Percentiles rank a stretch among this genome's conserved stretches.
phyloP scores from a whole-genome alignment of 1,284 basidiomycete genomes.

The Malassezia restricta region DNA sequence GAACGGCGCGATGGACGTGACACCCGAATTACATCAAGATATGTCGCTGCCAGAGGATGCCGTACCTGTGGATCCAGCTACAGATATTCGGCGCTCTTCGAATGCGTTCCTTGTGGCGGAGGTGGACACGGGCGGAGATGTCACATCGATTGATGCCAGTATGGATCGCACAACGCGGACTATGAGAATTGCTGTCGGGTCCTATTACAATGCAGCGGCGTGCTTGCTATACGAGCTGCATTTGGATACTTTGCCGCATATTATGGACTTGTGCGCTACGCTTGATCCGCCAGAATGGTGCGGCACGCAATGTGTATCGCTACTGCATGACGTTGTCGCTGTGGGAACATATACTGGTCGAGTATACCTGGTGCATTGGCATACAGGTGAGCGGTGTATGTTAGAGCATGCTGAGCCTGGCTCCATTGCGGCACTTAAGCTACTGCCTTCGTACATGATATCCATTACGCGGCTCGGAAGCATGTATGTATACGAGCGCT shows the following conservation, averaged over 20 bases:
- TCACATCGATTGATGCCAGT: constrained; percentile 17
- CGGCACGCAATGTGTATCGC: constrained; percentile 19
- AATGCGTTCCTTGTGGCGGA: constrained; percentile 17
- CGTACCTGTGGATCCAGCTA: constrained; percentile 2
- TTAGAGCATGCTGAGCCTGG: constrained; percentile 11
- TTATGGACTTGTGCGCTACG: constrained; percentile 13
- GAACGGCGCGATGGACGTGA: not conserved
- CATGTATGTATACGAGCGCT: constrained; percentile 7
- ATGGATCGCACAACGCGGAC: not conserved
- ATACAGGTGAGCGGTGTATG: constrained; percentile 7
- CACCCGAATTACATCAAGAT: not conserved
- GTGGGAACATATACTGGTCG: constrained; percentile 17
- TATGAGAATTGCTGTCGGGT: constrained; percentile 16
- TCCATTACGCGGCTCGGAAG: constrained; percentile 12
- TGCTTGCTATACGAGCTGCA: constrained; percentile 19
- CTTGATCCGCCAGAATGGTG: constrained; percentile 18
- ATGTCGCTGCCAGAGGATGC: not conserved
- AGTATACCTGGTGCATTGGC: constrained; percentile 16
- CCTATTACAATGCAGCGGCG: constrained; percentile 15
- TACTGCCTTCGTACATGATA: constrained; percentile 7
- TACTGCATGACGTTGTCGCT: constrained; percentile 12
- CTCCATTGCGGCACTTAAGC: constrained; percentile 12
- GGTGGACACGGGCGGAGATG: constrained; percentile 19
- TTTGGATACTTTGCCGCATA: constrained; percentile 4
- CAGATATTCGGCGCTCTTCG: constrained; percentile 4